These are phyloP conservation scores for Amniculicola lignicola DNA, from an alignment of 495 filamentous ascomycete genomes.

Conservation along the genomic window DNA sequence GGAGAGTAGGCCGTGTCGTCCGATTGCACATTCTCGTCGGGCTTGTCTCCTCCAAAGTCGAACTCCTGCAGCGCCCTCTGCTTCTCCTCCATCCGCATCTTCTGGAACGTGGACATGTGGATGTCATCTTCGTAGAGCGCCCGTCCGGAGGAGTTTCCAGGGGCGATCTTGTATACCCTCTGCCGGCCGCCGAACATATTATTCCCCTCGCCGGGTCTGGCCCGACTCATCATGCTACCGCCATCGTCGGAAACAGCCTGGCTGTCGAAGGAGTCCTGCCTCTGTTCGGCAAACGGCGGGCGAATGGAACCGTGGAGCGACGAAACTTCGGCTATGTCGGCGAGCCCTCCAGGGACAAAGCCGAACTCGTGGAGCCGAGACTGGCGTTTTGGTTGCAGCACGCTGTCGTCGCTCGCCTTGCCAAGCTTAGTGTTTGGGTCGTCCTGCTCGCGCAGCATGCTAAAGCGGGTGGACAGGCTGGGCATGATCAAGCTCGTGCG, in stretches of 20 bases:
- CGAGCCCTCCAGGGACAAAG: conserved; percentile 58
- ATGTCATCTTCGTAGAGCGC: conserved; percentile 85
- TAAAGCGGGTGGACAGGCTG: conserved; percentile 90
- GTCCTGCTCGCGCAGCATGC: conserved; percentile 91
- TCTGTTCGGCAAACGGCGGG: conserved; percentile 52
- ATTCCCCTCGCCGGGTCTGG: conserved; percentile 86
- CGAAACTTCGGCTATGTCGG: conserved; percentile 85
- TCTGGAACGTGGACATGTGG: conserved; percentile 74
- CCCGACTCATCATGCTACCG: conserved; percentile 76
- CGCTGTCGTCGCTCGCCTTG: conserved; percentile 92
- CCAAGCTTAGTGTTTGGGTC: conserved; percentile 82
- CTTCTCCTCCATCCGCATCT: conserved; percentile 59
- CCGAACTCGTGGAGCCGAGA: conserved; percentile 57
- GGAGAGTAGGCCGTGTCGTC: conserved; percentile 57
- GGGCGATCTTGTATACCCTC: conserved; percentile 88
- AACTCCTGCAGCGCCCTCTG: conserved; percentile 42
- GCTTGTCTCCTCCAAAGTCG: conserved; percentile 32
- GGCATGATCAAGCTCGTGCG: conserved; percentile 97
- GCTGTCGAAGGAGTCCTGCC: conserved; percentile 55
- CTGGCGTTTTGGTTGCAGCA: conserved; percentile 75
- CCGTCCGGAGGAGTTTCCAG: conserved; percentile 46
- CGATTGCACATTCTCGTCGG: conserved; percentile 23
- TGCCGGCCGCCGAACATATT: conserved; percentile 93
- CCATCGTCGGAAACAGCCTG: conserved; percentile 65
- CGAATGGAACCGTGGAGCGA: conserved; percentile 67